Evolutionary conservation across 345 rosid genomes (phyloP).

Genomic region (Leavenworthia alabamica): DNA sequence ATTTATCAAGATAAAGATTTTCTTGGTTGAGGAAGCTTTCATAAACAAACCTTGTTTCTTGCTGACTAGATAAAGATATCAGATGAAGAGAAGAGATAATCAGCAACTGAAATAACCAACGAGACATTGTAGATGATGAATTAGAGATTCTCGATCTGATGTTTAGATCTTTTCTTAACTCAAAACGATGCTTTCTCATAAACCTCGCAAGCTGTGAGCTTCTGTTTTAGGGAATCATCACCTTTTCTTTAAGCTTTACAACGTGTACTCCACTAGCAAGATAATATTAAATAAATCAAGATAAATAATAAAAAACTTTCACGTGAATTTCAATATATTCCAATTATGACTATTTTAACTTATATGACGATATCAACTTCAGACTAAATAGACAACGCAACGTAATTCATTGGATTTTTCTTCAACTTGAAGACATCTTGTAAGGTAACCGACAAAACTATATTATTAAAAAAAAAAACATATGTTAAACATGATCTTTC

Average conservation of each 20-base stretch:
- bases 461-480: not conserved
- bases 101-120: conserved; percentile 16
- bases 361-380: conserved; percentile 2
- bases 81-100: conserved; percentile 15
- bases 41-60: conserved; percentile 38
- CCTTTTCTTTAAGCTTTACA: conserved; percentile 5
- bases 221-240: conserved; percentile 3
- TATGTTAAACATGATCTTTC: conserved; percentile 16
- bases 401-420: conserved; percentile 14
- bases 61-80: conserved; percentile 21
- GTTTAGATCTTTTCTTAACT: conserved; percentile 3
- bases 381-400: conserved; percentile 8
- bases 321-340: conserved; percentile 14
- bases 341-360: conserved; percentile 2
- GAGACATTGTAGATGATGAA: conserved; percentile 21
- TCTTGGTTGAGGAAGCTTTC: conserved; percentile 34
- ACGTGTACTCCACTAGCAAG: conserved; percentile 9
- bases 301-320: not conserved
- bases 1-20: conserved; percentile 21
- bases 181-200: conserved; percentile 18
- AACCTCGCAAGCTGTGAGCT: conserved; percentile 16
- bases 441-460: not conserved
- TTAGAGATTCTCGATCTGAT: conserved; percentile 17
- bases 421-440: not conserved
- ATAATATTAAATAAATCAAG: not conserved